Evolutionary conservation across 1,284 basidiomycete genomes (phyloP), one percentile per base, ranked within the genome.

Genomic region (Microbotryum intermedium): DNA sequence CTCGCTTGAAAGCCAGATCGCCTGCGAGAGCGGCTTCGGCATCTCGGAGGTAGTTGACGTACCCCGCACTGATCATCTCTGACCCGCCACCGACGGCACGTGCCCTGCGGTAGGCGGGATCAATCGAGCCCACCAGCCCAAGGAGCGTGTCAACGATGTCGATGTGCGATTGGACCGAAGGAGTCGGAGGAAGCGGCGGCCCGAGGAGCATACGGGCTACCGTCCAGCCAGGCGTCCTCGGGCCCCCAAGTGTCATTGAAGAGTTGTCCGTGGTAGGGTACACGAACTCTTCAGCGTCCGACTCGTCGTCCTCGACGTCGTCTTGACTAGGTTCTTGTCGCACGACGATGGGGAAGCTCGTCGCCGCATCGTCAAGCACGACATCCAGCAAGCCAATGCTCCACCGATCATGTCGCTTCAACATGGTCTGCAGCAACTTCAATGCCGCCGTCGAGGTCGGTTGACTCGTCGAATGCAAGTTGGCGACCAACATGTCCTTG

Each of bases 51-150:
- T 93, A 94, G 69, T 87, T 83, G 44, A 87, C 83, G 68, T 90
- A 93, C 20, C 88, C 87, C 1, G 88, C 87, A 71, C 87, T 88
- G 72, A 88, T 85, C n/a, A 80, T 81, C 62, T 88, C 85, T 28
- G 68, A 56, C 3, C 66, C 65, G 28, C 80, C 79, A 61, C 79
- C 80, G 4, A 50, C 20, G 9, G 42, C 26, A 4, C 59, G 47
- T 13, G 42, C 23, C 5, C 55, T 48, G 0, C 57, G 55, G 65
- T 86, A 83, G 1, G 82, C 81, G 16, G 86, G 85, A 71, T 93
- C 87, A 28, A 92, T 82, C 10, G 85, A 82, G 21, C 85, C 84
- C 11, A 92, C 81, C 2, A 94, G 82, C 6, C 83, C 79, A 58
- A 88, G 80, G 70, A 93, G 92, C 21, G 91, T 79, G 13, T 83